Conservation (phyloP, 1,284 basidiomycete genomes). For the Thelephora terrestris region DNA sequence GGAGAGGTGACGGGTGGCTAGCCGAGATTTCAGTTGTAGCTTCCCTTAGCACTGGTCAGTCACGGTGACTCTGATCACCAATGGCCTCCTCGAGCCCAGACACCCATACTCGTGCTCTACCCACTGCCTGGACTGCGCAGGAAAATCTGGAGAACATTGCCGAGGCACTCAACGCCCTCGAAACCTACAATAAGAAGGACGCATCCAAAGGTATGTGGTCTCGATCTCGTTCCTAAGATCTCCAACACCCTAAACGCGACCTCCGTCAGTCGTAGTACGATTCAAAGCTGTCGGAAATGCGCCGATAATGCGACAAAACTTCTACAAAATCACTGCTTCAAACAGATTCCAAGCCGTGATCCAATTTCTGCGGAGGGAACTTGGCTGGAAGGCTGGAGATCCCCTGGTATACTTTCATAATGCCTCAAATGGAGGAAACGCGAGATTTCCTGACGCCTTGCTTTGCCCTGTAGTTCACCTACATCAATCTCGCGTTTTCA, state of each 20-base stretch:
- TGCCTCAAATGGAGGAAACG: not conserved
- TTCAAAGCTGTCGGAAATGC: conserved; percentile 99
- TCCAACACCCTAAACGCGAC: not conserved
- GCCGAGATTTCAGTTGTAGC: too few species aligned
- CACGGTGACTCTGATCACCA: not conserved
- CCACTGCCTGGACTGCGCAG: conserved; percentile 35
- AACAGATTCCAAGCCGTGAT: conserved; percentile 96
- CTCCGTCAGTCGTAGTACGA: conserved; percentile 75
- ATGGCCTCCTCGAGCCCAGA: conserved; percentile 29
- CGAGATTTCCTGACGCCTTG: not conserved
- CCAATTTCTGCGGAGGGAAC: conserved; percentile 84
- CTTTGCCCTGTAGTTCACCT: conserved; percentile 66
- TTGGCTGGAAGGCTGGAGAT: conserved; percentile 83
- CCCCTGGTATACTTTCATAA: conserved; percentile 56
- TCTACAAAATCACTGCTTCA: conserved; percentile 94
- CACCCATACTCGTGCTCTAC: conserved; percentile 26
- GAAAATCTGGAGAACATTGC: conserved; percentile 34
- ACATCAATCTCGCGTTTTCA: conserved; percentile 96
- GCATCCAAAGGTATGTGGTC: conserved; percentile 57
- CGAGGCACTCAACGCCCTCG: conserved; percentile 62
- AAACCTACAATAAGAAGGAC: conserved; percentile 80
- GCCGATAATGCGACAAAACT: conserved; percentile 97
- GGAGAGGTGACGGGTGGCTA: not conserved
- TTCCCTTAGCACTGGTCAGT: not conserved
- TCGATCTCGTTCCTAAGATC: not conserved